Conservation (phyloP, 2,329 filamentous ascomycete genomes). For the Sclerotiophoma versabilis region DNA sequence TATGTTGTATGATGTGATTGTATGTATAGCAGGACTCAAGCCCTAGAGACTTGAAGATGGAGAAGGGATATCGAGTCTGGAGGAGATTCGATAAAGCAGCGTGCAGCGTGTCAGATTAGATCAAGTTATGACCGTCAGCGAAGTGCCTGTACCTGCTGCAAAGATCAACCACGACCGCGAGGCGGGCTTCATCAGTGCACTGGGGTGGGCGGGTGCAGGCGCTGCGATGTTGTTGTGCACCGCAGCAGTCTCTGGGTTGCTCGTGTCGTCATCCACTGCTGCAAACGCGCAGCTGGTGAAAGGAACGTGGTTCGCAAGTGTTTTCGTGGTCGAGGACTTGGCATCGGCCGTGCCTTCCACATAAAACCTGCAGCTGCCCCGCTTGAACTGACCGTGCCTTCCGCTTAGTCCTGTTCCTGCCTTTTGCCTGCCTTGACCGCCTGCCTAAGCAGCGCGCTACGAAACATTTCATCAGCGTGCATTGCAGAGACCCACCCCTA, state of each 20-base stretch:
- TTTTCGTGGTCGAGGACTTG: constrained; percentile 9
- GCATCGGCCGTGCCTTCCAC: background rate
- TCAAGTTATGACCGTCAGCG: constrained; percentile 65
- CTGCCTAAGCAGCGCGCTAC: constrained; percentile 1
- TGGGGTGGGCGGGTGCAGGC: constrained; percentile 8
- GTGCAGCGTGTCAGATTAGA: constrained; percentile 64
- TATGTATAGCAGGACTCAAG: background rate
- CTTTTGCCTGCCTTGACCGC: constrained; percentile 17
- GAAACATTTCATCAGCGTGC: constrained; percentile 14
- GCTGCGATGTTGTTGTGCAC: constrained; percentile 10
- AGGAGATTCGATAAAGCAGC: background rate
- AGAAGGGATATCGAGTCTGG: background rate
- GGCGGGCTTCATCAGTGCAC: constrained; percentile 35
- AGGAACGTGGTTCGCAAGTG: constrained; percentile 19
- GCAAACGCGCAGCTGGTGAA: constrained; percentile 23
- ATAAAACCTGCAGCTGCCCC: constrained; percentile 15
- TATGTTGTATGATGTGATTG: background rate
- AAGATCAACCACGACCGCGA: constrained; percentile 34
- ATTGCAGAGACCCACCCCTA: constrained; percentile 13
- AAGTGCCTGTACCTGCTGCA: constrained; percentile 29
- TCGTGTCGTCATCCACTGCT: constrained; percentile 47
- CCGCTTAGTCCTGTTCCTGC: constrained; percentile 15
- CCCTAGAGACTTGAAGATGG: background rate
- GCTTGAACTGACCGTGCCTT: constrained; percentile 6
- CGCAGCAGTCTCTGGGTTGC: constrained; percentile 39